Evolutionary conservation across 139 green algal species (phyloP).

Genomic region (Asterochloris erici): DNA sequence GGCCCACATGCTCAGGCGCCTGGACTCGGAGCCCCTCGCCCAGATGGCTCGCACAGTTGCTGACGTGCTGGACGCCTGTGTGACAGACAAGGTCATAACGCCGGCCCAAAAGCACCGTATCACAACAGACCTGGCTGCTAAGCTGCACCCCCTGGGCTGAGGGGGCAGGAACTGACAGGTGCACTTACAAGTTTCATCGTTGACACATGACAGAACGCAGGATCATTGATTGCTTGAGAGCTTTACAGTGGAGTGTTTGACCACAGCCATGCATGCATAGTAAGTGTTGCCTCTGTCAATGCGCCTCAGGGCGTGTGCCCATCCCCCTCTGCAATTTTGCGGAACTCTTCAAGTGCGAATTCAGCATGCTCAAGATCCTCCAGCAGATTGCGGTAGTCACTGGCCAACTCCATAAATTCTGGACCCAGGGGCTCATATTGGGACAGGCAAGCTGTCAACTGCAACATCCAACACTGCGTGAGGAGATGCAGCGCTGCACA

Average conservation of each 20-base stretch:
- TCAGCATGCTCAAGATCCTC: neutral
- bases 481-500: too few species aligned
- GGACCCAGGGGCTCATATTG: neutral
- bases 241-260: too few species aligned
- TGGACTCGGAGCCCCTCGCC: slow-evolving; percentile 40
- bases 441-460: neutral
- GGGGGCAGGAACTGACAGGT: too few species aligned
- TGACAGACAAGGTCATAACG: slow-evolving; percentile 44
- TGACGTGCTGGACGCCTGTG: slow-evolving; percentile 55
- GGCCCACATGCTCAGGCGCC: slow-evolving; percentile 57
- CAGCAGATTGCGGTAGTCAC: neutral
- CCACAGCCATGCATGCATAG: too few species aligned
- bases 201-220: too few species aligned
- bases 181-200: too few species aligned
- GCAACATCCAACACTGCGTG: neutral
- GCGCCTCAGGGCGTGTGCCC: too few species aligned
- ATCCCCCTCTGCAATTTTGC: too few species aligned
- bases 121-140: slow-evolving; percentile 42
- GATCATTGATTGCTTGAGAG: too few species aligned
- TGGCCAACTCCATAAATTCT: neutral
- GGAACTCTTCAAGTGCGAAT: neutral
- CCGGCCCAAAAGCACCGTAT: slow-evolving; percentile 44
- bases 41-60: slow-evolving; percentile 33
- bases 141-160: slow-evolving; percentile 30
- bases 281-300: too few species aligned